A percentile compares a stretch with the other conserved stretches of the same genome.
Conservation (phyloP, 2,329 filamentous ascomycete genomes). For the Fusarium guadeloupense region DNA sequence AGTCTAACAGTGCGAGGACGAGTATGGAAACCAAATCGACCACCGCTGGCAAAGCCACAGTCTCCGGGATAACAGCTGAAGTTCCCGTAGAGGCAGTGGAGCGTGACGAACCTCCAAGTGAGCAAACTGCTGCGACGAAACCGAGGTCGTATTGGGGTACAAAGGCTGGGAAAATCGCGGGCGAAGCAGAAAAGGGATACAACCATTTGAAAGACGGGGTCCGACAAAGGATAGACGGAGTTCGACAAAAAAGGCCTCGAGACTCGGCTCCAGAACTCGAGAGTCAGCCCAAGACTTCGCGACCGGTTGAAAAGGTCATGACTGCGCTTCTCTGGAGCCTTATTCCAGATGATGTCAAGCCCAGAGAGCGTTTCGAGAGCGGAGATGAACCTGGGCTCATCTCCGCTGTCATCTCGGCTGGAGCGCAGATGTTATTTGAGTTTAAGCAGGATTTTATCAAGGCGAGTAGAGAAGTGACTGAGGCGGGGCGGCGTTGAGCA, state of each 20-base stretch:
- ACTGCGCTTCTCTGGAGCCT: slow-evolving; percentile 7
- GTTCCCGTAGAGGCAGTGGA: background rate
- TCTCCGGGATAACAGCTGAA: background rate
- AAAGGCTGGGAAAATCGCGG: background rate
- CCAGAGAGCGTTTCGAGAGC: background rate
- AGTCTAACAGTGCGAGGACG: background rate
- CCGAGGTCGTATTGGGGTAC: background rate
- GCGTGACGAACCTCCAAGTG: background rate
- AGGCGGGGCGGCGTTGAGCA: background rate
- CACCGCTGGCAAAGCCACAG: background rate
- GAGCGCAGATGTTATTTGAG: background rate
- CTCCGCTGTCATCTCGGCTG: background rate
- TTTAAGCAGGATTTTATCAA: background rate
- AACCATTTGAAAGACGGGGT: background rate
- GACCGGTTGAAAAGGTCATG: background rate
- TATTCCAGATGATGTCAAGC: background rate
- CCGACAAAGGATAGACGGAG: fast-evolving
- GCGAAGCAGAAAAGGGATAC: background rate
- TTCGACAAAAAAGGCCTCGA: background rate
- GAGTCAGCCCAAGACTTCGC: too few relatives aligned
- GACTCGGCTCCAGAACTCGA: background rate
- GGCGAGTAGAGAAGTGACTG: background rate
- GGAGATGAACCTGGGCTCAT: background rate
- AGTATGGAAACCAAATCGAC: background rate
- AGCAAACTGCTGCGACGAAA: background rate